Evolutionary conservation across 306 rosid species (phyloP), one percentile per base, ranked within the genome.

Genomic region (Cyclanthera cordifolia): DNA sequence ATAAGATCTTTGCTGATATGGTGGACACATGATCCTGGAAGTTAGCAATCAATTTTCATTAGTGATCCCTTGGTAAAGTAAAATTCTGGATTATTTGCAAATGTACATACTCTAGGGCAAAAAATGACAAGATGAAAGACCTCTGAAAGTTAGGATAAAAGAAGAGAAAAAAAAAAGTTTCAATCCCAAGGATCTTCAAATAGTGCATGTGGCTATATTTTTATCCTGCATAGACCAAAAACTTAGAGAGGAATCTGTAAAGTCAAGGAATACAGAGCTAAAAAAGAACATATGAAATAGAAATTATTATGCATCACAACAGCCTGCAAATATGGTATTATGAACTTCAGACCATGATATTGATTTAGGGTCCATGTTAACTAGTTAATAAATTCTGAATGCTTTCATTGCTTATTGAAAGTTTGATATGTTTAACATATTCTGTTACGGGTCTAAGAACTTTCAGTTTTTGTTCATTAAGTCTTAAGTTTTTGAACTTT

Each of bases 1-100:
- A n/a, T 73, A 83, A 46, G 73, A 85, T 48, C 67, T 6, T 71
- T 4, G 80, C 54, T 53, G 82, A 70, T 17, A 58, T 24, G 27
- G 67, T 70, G 43, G 61, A 30, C 56, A 74, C 53, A 15, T 8
- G 68, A 77, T 77, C 84, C 95, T 89, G 92, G 76, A 84, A 5
- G 28, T 43, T 6, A 41, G 13, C 17, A 53, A 53, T 50, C 49
- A 15, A 43, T 19, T 64, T 64, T 64, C 8, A 61, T 59, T 59
- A 39, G 25, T 37, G 68, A 17, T 60, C 24, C 27, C 49, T 37
- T 19, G n/a, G 48, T 32, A 25, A 59, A 59, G 67, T 3, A 30
- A 17, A 19, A 28, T 16, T 30, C 5, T 58, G 46, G 11, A 59
- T 11, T 32, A 25, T 59, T 59, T 17, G 67, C 23, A n/a, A 17